Base-by-base conservation (phyloP, 2,329 filamentous ascomycete species). In the Diplodia sapinea region DNA sequence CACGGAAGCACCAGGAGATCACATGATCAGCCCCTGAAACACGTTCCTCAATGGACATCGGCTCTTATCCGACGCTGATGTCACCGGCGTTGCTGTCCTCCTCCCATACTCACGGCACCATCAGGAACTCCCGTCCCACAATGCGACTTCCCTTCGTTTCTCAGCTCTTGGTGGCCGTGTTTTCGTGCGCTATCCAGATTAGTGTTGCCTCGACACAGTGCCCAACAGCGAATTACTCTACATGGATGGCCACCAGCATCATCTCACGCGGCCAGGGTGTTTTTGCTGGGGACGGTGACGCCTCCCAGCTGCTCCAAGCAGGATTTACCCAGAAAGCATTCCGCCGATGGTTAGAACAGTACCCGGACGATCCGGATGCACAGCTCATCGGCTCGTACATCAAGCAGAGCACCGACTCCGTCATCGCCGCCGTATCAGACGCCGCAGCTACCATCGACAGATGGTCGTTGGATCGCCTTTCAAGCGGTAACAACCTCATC, bases 401-500 rank as follows among this genome's bases (percentile, higher is more conserved):
- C 68, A 80, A 80, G 4, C 74, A 74, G 1, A 80, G 83, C 63
- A 79, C 87, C 11, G 83, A 84, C 55, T 77, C 79, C 0, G 77
- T 86, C 9, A 80, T 87, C 2, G 71, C 77, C 1, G 75, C 85
- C 43, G 85, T 85, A 12, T 40, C 29, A 54, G 40, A 59, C 20
- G 40, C 55, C 20, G 50, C 64, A 70, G 62, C 69, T 57, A 71
- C 76, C 63, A 70, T 69, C 2, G 9, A 47, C 17, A 47, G 6
- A 7, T 67, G 47, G 23, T 36, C 65, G 54, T 73, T 79, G 3
- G 77, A 79, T 69, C 82, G 86, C 66, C 81, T 86, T 68, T 82
- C 85, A 11, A 79, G 85, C 43, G 85, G 84, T 15, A 81, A 84
- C 71, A 85, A 83, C 72, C 76, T 85, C 47, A 76, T 87, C 1